Base-by-base conservation (phyloP, 768 basidiomycete genomes). In the Leccinum arenicola region DNA sequence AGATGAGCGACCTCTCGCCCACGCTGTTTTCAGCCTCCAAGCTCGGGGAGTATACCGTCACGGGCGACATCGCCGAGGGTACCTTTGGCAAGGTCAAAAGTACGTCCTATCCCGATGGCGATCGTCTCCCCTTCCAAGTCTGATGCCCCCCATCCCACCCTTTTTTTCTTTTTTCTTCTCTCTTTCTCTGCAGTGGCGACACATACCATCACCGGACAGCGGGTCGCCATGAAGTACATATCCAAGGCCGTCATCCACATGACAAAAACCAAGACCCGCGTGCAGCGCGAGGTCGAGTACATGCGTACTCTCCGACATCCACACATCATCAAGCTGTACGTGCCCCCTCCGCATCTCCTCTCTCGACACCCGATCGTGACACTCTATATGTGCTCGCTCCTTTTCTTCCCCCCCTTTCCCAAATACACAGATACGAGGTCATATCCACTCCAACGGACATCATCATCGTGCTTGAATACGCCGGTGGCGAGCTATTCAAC, bases 71-170 rank as follows among this genome's bases (percentile, higher is more conserved):
- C 59, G 96, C 95, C 19, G 94, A 95, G 64, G 97, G 97, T 3
- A 96, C 93, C 11, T 99, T 98, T 78, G 97, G 96, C 56, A 98
- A 97, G 77, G 97, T 99, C 72, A 98, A 98, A 82, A 92, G 96
- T 97, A 74, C 74, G 93, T 85, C 23, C 21, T 17, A 23, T 14
- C 17, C 33, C 17, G 21, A 59, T 56, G 38, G 55, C 54, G 63
- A 72, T 67, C 67, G 50, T 11, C 55, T 23, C 9, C 17, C 48
- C 51, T 40, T 38, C 57, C 57, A 48, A 62, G 58, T 66, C 29
- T 64, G 63, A 64, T 60, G 25, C 25, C 50, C 62, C 61, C 38
- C 38, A 27, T 64, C 43, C 43, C 15, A 33, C 33, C 14, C 38
- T 17, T 17, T 17, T 17, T 8, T 38, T 36, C 45, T 61, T 61